Percentiles rank a stretch among this genome's conserved stretches.
Conservation (phyloP, 192 early-diverging fungal genomes). For the Dissophora ornata region DNA sequence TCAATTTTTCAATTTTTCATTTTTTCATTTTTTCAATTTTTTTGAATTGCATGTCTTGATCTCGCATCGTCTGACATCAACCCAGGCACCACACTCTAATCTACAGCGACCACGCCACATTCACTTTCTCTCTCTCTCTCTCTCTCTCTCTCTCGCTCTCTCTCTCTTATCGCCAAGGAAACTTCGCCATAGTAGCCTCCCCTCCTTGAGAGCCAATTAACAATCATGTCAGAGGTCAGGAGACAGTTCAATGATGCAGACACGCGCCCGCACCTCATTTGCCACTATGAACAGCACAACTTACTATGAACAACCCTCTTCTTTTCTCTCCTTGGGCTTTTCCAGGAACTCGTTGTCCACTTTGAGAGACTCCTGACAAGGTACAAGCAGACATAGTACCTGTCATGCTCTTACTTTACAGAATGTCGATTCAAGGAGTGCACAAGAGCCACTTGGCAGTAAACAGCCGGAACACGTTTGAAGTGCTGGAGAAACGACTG, state of each 20-base stretch:
- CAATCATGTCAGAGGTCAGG: constrained; percentile 2
- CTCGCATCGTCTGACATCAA: too few species aligned
- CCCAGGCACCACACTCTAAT: too few species aligned
- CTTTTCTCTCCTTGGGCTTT: neutral
- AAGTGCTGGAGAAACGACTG: neutral
- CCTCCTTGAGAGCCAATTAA: too few species aligned
- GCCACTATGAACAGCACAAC: too few species aligned
- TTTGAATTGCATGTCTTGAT: too few species aligned
- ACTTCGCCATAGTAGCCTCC: too few species aligned
- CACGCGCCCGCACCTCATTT: neutral
- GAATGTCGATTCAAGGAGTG: neutral
- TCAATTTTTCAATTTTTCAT: too few species aligned
- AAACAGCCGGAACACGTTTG: neutral
- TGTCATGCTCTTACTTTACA: constrained; percentile 20
- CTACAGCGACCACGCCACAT: too few species aligned
- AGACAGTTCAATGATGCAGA: neutral
- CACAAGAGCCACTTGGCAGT: neutral
- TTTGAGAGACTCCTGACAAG: constrained; percentile 55
- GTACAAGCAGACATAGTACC: neutral
- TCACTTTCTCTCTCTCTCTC: too few species aligned
- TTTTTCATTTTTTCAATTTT: too few species aligned
- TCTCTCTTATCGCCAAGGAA: too few species aligned
- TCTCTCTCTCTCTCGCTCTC: neutral
- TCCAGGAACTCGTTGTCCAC: constrained; percentile 50
- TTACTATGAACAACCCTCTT: neutral